Conservation (phyloP, 1,284 basidiomycete genomes). For the Leccinum griseonigrum region DNA sequence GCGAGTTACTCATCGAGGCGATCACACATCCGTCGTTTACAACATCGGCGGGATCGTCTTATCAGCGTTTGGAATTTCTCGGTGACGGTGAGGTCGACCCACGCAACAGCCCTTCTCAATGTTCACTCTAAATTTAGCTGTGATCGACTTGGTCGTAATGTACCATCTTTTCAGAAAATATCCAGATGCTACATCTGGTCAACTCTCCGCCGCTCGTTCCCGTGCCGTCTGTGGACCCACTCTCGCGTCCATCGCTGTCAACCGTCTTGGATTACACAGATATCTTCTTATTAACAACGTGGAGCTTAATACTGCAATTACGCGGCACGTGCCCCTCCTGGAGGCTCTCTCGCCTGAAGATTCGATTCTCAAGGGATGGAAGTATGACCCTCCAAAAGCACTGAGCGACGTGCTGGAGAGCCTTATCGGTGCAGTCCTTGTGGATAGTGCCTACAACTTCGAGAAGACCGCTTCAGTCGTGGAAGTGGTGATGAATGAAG, state of each 20-base stretch:
- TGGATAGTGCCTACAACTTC: slow-evolving; percentile 76
- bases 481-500: slow-evolving; percentile 58
- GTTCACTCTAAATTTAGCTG: slow-evolving; percentile 42
- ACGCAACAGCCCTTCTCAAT: neutral
- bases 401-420: slow-evolving; percentile 80
- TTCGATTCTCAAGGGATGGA: slow-evolving; percentile 70
- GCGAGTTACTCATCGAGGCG: slow-evolving; percentile 67
- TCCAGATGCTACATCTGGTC: slow-evolving; percentile 66
- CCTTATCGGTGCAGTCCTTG: slow-evolving; percentile 77
- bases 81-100: slow-evolving; percentile 65
- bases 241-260: slow-evolving; percentile 66
- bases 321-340: slow-evolving; percentile 57
- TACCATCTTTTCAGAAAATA: slow-evolving; percentile 71
- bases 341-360: slow-evolving; percentile 53
- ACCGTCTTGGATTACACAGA: slow-evolving; percentile 65
- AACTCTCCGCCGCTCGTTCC: slow-evolving; percentile 68
- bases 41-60: slow-evolving; percentile 55
- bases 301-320: slow-evolving; percentile 64
- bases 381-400: slow-evolving; percentile 80
- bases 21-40: slow-evolving; percentile 79
- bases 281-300: slow-evolving; percentile 67
- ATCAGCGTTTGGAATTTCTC: slow-evolving; percentile 82
- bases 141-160: slow-evolving; percentile 75
- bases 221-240: slow-evolving; percentile 74
- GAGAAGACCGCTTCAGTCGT: slow-evolving; percentile 60